Evolutionary conservation across 2,329 filamentous ascomycete genomes (phyloP).

Genomic region (Hymenoscyphus fructigenus): DNA sequence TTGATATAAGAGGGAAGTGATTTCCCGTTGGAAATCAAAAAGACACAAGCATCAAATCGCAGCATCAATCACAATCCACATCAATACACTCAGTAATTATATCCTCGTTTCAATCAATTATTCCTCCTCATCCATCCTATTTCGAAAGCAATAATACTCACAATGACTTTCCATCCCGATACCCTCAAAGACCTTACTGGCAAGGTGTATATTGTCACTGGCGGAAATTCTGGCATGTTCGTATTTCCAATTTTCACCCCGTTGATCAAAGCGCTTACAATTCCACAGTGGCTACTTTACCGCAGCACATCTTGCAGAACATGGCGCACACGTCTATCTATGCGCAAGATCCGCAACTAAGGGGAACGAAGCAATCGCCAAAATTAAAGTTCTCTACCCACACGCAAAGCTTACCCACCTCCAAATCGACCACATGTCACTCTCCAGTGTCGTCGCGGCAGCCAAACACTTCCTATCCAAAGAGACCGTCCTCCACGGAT

Average conservation of each 20-base stretch:
- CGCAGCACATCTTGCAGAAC: constrained; percentile 22
- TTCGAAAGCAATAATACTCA: no score
- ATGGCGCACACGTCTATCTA: constrained; percentile 27
- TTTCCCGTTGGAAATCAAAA: no score
- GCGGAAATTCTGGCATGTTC: constrained; percentile 47
- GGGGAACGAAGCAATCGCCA: constrained; percentile 20
- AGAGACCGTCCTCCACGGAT: constrained; percentile 37
- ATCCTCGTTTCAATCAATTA: no score
- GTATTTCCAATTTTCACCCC: constrained; percentile 28
- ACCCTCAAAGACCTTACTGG: constrained; percentile 37
- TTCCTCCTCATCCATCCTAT: no score
- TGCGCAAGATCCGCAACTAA: constrained; percentile 21
- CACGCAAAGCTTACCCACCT: constrained; percentile 30
- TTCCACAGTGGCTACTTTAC: constrained; percentile 26
- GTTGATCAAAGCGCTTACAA: no score
- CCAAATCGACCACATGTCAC: constrained; percentile 38
- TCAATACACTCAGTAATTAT: no score
- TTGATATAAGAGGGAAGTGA: no score
- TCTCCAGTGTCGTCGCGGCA: constrained; percentile 37
- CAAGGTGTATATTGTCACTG: constrained; percentile 46
- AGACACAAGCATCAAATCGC: no score
- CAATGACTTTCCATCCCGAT: no score
- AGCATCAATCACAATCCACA: no score
- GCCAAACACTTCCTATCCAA: constrained; percentile 18
- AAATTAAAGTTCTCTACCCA: constrained; percentile 19